Evolutionary conservation across 257 asterid species (phyloP).

Genomic region (Coffea eugenioides): DNA sequence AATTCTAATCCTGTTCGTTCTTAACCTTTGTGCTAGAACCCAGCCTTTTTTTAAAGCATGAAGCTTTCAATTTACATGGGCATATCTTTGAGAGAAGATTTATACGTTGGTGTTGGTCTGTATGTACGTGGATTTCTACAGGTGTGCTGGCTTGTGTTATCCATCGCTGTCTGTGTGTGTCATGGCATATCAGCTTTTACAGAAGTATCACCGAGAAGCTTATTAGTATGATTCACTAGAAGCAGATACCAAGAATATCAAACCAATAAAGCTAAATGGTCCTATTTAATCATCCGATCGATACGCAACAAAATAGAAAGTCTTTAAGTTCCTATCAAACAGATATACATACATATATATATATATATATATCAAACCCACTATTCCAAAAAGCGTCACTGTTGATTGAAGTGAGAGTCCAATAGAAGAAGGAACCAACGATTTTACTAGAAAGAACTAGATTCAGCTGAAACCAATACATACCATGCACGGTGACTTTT

Average conservation of each 20-base stretch:
- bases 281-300: neutral
- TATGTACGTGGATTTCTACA: neutral
- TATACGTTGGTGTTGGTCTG: neutral
- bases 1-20: neutral
- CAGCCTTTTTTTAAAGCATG: neutral
- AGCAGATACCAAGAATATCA: neutral
- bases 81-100: neutral
- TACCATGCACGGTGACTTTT: slow-evolving; percentile 82
- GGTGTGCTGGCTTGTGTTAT: neutral
- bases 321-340: neutral
- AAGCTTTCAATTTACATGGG: neutral
- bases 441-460: slow-evolving; percentile 25
- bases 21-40: neutral
- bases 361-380: neutral
- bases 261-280: neutral
- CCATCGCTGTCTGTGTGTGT: neutral
- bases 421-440: neutral
- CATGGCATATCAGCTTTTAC: neutral
- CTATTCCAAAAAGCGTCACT: neutral
- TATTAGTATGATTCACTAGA: neutral
- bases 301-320: neutral
- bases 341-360: neutral
- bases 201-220: neutral
- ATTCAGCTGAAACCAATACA: slow-evolving; percentile 34
- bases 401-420: neutral